Evolutionary conservation across 805 yeast species (phyloP), one percentile per base, ranked within the genome.

Genomic region (Cyberlindnera nakhonratchasimensis): DNA sequence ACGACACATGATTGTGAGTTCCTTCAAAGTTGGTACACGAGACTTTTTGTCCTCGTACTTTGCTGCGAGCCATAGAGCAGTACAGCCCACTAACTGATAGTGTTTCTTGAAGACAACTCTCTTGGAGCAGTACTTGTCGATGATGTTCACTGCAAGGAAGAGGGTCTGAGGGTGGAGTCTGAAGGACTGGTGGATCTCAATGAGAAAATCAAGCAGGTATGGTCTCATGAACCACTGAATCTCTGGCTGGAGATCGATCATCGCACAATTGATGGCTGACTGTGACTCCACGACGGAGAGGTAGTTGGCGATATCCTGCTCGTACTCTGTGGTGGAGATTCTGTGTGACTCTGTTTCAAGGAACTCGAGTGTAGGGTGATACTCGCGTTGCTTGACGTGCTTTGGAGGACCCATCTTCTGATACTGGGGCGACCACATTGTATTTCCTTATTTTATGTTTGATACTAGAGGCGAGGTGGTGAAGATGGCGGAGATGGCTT

Each of bases 171-270:
- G 82, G 49, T 70, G 78, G 55, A 79, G 75, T 54, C 70, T 80
- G 57, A 72, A 75, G 35, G 75, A 79, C 45, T 79, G 73, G 63
- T 79, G 79, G 45, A 76, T 57, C 25, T 87, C 91, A 44, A 88
- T 68, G 32, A 88, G 64, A 52, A 88, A 87, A 55, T 88, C 95
- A 31, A 90, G 72, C 38, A 89, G 69, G 54, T 78, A 82, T 12
- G 86, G 81, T 53, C 97, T 74, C 77, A 88, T 84, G 42, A 71
- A 71, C 80, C 90, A 80, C 39, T 80, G 77, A 37, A 90, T 72
- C 59, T 88, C 95, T 2, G 96, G 96, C 63, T 90, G 98, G 43
- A 81, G 75, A 48, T 81, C 88, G 50, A 88, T 83, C 76, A 86
- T 76, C 59, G 74, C 43, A 29, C 60, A 53, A 29, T 53, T 53